phyloP scores from a whole-genome alignment of 768 basidiomycete genomes.

The Aureoboletus auriporus region DNA sequence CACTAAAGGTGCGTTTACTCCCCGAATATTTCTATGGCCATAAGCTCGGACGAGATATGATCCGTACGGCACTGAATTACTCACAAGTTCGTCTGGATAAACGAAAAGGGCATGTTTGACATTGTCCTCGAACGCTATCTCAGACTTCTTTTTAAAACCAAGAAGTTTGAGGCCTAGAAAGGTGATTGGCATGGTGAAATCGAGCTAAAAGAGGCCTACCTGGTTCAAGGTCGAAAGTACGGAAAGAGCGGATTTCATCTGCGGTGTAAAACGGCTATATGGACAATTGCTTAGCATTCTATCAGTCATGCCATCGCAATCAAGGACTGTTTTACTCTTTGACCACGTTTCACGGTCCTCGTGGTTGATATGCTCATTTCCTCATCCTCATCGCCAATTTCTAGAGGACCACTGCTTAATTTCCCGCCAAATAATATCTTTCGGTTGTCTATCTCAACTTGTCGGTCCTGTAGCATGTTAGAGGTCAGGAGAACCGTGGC shows the following conservation, averaged over 20 bases:
- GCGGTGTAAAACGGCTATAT: slow-evolving; percentile 75
- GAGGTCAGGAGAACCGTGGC: not conserved
- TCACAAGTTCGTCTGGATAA: slow-evolving; percentile 86
- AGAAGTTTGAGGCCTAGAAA: slow-evolving; percentile 78
- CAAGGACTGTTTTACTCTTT: slow-evolving; percentile 40
- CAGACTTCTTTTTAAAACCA: slow-evolving; percentile 76
- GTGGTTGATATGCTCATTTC: slow-evolving; percentile 36
- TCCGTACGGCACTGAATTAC: slow-evolving; percentile 10
- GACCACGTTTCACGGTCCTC: slow-evolving; percentile 46
- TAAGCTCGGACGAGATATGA: not conserved
- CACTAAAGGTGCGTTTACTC: slow-evolving; percentile 87
- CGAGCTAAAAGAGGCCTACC: slow-evolving; percentile 37
- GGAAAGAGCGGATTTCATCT: slow-evolving; percentile 79
- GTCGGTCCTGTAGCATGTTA: slow-evolving; percentile 23
- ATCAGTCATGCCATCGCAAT: not conserved
- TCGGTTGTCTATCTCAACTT: slow-evolving; percentile 24
- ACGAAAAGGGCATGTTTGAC: slow-evolving; percentile 89
- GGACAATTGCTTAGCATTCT: slow-evolving; percentile 2
- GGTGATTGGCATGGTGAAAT: not conserved
- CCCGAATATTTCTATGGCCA: slow-evolving; percentile 69
- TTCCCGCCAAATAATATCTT: slow-evolving; percentile 30
- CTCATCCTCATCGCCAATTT: slow-evolving; percentile 29
- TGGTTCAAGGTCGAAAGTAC: slow-evolving; percentile 75
- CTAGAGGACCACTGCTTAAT: slow-evolving; percentile 35
- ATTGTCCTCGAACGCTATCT: slow-evolving; percentile 83